Evolutionary conservation across 257 asterid genomes (phyloP).

Genomic region (Schizonepeta tenuifolia): DNA sequence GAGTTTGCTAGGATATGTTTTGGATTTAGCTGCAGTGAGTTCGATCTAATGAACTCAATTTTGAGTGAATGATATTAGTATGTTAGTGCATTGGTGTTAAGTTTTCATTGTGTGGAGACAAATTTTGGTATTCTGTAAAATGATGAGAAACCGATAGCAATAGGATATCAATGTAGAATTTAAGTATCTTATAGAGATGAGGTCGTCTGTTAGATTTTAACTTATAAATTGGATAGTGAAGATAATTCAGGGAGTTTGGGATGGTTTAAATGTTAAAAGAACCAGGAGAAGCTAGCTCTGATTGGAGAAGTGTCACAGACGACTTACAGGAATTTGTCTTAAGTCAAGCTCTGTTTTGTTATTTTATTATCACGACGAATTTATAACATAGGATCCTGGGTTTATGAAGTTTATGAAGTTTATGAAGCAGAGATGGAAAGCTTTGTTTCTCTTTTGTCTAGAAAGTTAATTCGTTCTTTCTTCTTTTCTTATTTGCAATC

Average conservation of each 20-base stretch:
- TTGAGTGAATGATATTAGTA: constrained; percentile 8
- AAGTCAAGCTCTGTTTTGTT: neutral
- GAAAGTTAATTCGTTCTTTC: neutral
- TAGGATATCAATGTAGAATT: constrained; percentile 3
- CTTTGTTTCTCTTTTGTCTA: neutral
- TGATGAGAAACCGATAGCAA: constrained; percentile 20
- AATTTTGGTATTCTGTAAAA: constrained; percentile 5
- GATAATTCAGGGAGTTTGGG: neutral
- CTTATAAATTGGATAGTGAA: neutral
- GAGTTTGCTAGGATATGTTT: constrained; percentile 13
- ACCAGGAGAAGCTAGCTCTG: constrained; percentile 9
- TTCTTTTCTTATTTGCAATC: neutral
- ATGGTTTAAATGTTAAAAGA: neutral
- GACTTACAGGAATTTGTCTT: constrained; percentile 16
- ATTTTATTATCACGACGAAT: neutral
- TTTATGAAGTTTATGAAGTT: constrained; percentile 2
- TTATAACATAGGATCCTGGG: constrained; percentile 4
- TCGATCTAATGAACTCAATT: constrained; percentile 4
- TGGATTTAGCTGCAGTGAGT: constrained; percentile 24
- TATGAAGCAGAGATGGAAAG: constrained; percentile 11
- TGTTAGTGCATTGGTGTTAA: neutral
- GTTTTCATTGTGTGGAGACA: neutral
- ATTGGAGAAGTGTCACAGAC: constrained; percentile 9
- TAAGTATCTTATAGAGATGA: neutral
- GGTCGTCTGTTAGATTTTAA: neutral